Evolutionary conservation across 805 yeast species (phyloP).

Genomic region (Metschnikowia vanudenii): DNA sequence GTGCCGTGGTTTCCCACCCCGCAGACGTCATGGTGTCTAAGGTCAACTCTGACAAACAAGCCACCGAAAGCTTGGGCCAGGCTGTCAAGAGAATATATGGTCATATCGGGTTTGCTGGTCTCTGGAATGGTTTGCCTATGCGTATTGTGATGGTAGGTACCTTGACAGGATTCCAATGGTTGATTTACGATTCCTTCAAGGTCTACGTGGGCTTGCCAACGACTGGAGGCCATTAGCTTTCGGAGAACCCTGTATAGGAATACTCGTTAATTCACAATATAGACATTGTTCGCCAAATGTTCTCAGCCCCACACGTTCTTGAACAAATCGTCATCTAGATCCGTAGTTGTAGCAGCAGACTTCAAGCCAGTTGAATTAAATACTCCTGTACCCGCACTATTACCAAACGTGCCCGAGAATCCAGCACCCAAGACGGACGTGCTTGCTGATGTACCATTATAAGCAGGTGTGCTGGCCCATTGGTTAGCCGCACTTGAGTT

Average conservation of each 20-base stretch:
- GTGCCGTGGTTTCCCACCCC: conserved; percentile 95
- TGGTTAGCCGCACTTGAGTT: conserved; percentile 17
- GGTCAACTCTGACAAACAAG: conserved; percentile 69
- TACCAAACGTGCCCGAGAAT: conserved; percentile 14
- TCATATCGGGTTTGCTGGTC: conserved; percentile 82
- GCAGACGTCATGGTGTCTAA: conserved; percentile 99
- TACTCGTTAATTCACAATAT: not conserved
- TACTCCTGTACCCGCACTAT: not conserved
- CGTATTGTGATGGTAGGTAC: conserved; percentile 98
- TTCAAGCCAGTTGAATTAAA: conserved; percentile 5
- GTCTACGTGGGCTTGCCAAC: conserved; percentile 94
- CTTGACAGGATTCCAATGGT: conserved; percentile 95
- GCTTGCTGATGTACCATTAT: conserved; percentile 8
- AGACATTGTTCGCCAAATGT: not conserved
- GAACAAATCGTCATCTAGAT: conserved; percentile 61
- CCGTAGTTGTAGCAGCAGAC: conserved; percentile 6
- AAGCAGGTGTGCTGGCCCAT: conserved; percentile 12
- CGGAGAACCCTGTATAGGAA: not conserved
- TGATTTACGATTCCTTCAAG: conserved; percentile 93
- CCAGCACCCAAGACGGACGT: conserved; percentile 8
- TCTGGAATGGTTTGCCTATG: conserved; percentile 94
- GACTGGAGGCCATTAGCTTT: conserved; percentile 58
- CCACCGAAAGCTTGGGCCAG: conserved; percentile 61
- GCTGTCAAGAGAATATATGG: conserved; percentile 75
- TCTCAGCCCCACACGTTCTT: conserved; percentile 63